Conservation (phyloP, 331 rosid genomes). For the Telfairia occidentalis region DNA sequence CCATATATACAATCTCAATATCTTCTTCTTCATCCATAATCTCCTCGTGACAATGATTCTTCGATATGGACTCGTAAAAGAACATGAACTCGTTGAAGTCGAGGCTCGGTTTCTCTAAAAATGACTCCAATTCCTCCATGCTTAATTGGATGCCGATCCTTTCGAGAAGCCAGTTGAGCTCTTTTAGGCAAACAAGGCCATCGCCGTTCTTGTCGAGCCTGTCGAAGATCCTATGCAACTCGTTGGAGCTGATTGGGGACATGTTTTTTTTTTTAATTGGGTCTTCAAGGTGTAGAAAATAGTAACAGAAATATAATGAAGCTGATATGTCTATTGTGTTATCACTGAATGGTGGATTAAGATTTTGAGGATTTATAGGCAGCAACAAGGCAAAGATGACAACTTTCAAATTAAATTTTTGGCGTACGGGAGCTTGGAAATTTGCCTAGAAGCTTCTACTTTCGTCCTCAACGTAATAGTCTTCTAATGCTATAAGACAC, state of each 20-base stretch:
- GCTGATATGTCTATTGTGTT: too few relatives aligned
- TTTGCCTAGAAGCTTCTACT: background rate
- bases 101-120: constrained; percentile 34
- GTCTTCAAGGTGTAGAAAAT: too few relatives aligned
- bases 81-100: constrained; percentile 41
- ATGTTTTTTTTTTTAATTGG: too few relatives aligned
- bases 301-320: too few relatives aligned
- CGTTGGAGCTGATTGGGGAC: constrained; percentile 34
- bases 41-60: too few relatives aligned
- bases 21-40: constrained; percentile 20
- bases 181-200: constrained; percentile 45
- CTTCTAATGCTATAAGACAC: background rate
- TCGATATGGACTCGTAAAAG: constrained; percentile 42
- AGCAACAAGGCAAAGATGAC: background rate
- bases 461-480: background rate
- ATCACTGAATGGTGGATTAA: too few relatives aligned
- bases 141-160: constrained; percentile 24
- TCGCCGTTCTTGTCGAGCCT: constrained; percentile 54
- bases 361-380: background rate
- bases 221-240: constrained; percentile 53
- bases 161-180: constrained; percentile 37
- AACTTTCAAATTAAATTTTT: background rate
- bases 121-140: constrained; percentile 40
- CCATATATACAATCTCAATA: constrained; percentile 14
- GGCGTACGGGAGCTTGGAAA: background rate